Evolutionary conservation across 2,329 filamentous ascomycete genomes (phyloP).

Genomic region (Plenodomus biglobosus): DNA sequence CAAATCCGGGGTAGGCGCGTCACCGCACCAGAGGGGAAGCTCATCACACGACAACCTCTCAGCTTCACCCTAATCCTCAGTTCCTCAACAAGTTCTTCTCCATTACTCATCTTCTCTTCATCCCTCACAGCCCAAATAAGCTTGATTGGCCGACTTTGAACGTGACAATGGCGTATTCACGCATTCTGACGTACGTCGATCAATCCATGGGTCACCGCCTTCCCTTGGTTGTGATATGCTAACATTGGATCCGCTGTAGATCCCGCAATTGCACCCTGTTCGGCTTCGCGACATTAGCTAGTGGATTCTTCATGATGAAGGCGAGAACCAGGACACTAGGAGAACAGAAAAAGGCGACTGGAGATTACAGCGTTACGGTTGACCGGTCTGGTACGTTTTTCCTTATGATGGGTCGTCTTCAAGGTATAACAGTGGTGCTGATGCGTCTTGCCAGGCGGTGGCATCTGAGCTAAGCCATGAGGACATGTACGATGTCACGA

Average conservation of each 20-base stretch:
- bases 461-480: not conserved
- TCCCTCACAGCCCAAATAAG: not conserved
- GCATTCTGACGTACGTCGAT: not conserved
- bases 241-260: not conserved
- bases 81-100: not conserved
- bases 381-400: slow-evolving; percentile 2
- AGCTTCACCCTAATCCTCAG: not conserved
- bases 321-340: not conserved
- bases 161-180: not conserved
- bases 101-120: not conserved
- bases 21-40: not conserved
- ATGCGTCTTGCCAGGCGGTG: not conserved
- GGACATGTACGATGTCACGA: not conserved
- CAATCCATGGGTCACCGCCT: not conserved
- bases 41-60: not conserved
- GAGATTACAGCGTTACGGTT: not conserved
- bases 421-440: not conserved
- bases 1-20: not conserved
- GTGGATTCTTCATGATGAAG: not conserved
- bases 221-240: not conserved
- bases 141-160: not conserved
- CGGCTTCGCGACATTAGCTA: not conserved
- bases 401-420: slow-evolving; percentile 2
- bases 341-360: not conserved
- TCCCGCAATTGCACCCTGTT: not conserved